Evolutionary conservation across 116 monocot species (phyloP), one percentile per base, ranked within the genome.

Genomic region (Papilionanthe hybrid): DNA sequence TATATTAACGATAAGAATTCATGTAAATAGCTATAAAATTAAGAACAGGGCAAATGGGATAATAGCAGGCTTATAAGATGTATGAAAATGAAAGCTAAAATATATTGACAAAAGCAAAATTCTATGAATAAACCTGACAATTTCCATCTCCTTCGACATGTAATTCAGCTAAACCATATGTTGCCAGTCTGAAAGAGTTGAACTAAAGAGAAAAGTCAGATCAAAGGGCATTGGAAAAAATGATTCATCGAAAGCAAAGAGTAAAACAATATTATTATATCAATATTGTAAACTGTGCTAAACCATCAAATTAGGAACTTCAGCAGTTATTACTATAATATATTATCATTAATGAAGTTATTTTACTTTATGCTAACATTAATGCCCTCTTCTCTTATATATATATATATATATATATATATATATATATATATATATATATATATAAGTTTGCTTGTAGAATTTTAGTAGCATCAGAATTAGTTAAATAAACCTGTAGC

Each of bases 121-220:
- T 15, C 23, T 13, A 29, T 25, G 49, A 47, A 86, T 63, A 87
- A 84, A 95, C 95, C 93, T 95, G 95, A 78, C 95, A 95, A 87
- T 95, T 95, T 44, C 95, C 95, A 87, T 95, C 95, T 77, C 95
- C 95, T 89, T 91, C 91, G 77, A 95, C 87, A 84, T 90, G 93
- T 20, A 93, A 83, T 91, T 95, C 95, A 81, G 91, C 93, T 81
- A 95, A 90, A 79, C 91, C 93, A 90, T 95, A 95, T 56, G 82
- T 83, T 5, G 75, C 68, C 67, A 95, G 80, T 76, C 95, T 95
- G 84, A 42, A 75, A 69, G 7, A 17, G 13, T 69, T 69, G 13
- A 13, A 69, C 23, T 5, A 69, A 37, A 13, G 37, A 69, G 37
- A 69, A 13, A 3, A 69, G 25, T 65, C 27, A 17, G 69, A 37